These are phyloP conservation scores for Syzygium malaccense DNA, from an alignment of 441 rosid species.

Conservation along the genomic window DNA sequence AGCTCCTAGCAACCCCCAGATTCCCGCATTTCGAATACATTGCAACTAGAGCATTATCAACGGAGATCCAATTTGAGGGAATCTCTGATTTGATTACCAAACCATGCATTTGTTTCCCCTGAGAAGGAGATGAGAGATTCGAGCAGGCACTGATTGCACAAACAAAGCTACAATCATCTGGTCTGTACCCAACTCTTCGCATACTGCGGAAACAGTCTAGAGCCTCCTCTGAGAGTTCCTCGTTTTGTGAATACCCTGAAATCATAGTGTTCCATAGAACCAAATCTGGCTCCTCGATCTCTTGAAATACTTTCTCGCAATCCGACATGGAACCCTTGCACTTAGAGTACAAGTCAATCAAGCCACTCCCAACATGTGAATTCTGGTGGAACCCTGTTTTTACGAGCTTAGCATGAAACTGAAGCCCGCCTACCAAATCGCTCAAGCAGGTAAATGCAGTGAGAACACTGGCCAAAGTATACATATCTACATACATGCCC, in stretches of 20 bases:
- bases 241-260: slow-evolving; percentile 62
- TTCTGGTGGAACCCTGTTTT: slow-evolving; percentile 64
- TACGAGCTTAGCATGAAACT: slow-evolving; percentile 61
- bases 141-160: slow-evolving; percentile 70
- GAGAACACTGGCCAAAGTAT: slow-evolving; percentile 68
- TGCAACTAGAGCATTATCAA: slow-evolving; percentile 60
- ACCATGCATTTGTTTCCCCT: slow-evolving; percentile 75
- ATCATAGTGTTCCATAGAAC: slow-evolving; percentile 95
- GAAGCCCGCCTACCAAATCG: slow-evolving; percentile 58
- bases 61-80: slow-evolving; percentile 52
- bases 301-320: slow-evolving; percentile 52
- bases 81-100: slow-evolving; percentile 56
- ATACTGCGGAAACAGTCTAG: slow-evolving; percentile 48
- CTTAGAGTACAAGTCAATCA: slow-evolving; percentile 81
- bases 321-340: slow-evolving; percentile 54
- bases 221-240: slow-evolving; percentile 64
- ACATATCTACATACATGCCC: slow-evolving; percentile 54
- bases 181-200: slow-evolving; percentile 52
- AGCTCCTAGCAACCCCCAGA: slow-evolving; percentile 46
- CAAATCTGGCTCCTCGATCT: slow-evolving; percentile 49
- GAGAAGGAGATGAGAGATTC: slow-evolving; percentile 63
- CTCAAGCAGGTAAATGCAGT: slow-evolving; percentile 55
- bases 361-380: slow-evolving; percentile 78
- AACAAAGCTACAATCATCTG: slow-evolving; percentile 82
- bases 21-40: slow-evolving; percentile 75